phyloP scores from a whole-genome alignment of 257 asterid species.

The Galeopsis tetrahit region DNA sequence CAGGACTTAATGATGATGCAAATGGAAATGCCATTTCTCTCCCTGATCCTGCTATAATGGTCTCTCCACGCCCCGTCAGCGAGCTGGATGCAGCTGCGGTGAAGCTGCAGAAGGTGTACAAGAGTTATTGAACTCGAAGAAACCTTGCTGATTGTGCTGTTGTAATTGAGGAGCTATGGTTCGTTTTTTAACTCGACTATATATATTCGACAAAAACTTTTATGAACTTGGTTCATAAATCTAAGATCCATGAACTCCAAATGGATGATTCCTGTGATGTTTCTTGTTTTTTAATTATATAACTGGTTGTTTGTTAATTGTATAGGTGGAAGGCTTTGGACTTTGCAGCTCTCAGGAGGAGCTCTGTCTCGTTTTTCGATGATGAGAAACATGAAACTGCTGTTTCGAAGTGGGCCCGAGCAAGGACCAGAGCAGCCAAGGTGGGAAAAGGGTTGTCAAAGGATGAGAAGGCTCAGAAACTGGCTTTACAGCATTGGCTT shows the following conservation, averaged over 20 bases:
- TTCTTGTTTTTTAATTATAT: slow-evolving; percentile 4
- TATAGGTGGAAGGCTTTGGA: slow-evolving; percentile 96
- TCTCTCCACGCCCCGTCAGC: slow-evolving; percentile 67
- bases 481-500: slow-evolving; percentile 95
- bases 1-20: slow-evolving; percentile 29
- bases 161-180: slow-evolving; percentile 97
- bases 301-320: slow-evolving; percentile 19
- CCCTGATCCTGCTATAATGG: slow-evolving; percentile 66
- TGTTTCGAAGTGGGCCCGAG: slow-evolving; percentile 93
- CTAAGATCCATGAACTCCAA: too few species aligned
- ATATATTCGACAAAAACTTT: neutral
- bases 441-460: slow-evolving; percentile 97
- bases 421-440: slow-evolving; percentile 92
- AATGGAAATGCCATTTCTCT: slow-evolving; percentile 33
- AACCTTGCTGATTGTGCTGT: slow-evolving; percentile 98
- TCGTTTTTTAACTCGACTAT: slow-evolving; percentile 30
- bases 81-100: slow-evolving; percentile 96
- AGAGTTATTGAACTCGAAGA: slow-evolving; percentile 88
- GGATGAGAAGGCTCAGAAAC: slow-evolving; percentile 91
- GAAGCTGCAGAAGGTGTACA: slow-evolving; percentile 88
- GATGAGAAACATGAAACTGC: slow-evolving; percentile 88
- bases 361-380: slow-evolving; percentile 84
- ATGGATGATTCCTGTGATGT: neutral
- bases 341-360: slow-evolving; percentile 76
- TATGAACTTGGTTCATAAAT: too few species aligned